Evolutionary conservation across 306 rosid genomes (phyloP).

Genomic region (Sicyos edulis): DNA sequence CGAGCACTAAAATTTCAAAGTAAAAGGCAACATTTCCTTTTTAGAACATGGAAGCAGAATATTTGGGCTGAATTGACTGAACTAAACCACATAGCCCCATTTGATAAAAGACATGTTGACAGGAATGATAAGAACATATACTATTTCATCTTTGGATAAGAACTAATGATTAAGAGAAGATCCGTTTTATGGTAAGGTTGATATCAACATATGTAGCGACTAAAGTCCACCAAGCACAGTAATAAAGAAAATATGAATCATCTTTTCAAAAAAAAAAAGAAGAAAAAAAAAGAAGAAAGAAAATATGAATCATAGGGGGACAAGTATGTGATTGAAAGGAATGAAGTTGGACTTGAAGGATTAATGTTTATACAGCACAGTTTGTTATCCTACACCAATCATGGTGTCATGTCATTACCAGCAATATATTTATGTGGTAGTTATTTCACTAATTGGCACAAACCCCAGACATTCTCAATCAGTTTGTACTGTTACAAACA

Average conservation of each 20-base stretch:
- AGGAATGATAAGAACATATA: slow-evolving; percentile 5
- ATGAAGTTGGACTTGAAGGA: not conserved
- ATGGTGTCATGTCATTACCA: not conserved
- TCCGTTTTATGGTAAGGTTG: not conserved
- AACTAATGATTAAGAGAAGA: slow-evolving; percentile 3
- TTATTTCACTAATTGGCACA: not conserved
- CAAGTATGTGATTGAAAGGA: slow-evolving; percentile 6
- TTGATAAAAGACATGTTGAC: slow-evolving; percentile 4
- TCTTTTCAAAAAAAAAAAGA: too few species aligned
- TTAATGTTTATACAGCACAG: too few species aligned
- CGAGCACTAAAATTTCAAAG: not conserved
- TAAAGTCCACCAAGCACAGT: slow-evolving; percentile 6
- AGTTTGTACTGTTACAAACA: slow-evolving; percentile 8
- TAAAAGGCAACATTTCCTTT: not conserved
- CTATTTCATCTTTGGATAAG: not conserved
- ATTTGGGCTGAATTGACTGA: not conserved
- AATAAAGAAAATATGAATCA: too few species aligned
- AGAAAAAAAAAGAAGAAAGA: too few species aligned
- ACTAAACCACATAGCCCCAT: slow-evolving; percentile 5
- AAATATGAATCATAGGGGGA: not conserved
- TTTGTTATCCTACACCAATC: not conserved
- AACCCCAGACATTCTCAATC: slow-evolving; percentile 1
- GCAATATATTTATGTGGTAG: not conserved
- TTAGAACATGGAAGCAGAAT: slow-evolving; percentile 2
- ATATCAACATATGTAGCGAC: not conserved